A percentile compares a stretch with the other conserved stretches of the same genome.
These are phyloP conservation scores for Ilyonectria robusta DNA, from an alignment of 2,329 filamentous ascomycete species.

Conservation along the genomic window DNA sequence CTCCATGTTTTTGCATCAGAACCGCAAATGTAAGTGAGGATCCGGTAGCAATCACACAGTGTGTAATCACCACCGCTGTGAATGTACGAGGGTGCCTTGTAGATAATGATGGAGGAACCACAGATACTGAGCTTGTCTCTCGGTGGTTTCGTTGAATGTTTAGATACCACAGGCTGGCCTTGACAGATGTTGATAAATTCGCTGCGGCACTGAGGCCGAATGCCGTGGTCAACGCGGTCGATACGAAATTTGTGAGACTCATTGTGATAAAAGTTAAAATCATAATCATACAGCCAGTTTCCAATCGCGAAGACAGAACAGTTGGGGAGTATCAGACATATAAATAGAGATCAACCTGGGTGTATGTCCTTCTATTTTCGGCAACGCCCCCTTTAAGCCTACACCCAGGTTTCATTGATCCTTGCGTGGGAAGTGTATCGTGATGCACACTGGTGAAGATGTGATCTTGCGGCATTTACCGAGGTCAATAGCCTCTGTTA, in stretches of 20 bases:
- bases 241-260: too few relatives aligned
- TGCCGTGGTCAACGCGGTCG: neutral
- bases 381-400: neutral
- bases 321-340: neutral
- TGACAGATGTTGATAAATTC: neutral
- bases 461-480: too few relatives aligned
- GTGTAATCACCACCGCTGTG: neutral
- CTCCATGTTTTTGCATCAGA: neutral
- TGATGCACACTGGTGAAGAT: neutral
- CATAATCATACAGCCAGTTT: neutral
- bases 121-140: neutral
- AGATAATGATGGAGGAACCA: neutral
- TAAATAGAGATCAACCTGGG: neutral
- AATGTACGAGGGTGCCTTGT: neutral
- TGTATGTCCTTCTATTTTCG: neutral
- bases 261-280: too few relatives aligned
- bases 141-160: neutral
- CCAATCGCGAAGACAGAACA: neutral
- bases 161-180: neutral
- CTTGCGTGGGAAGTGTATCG: neutral
- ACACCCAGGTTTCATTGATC: neutral
- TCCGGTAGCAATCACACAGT: neutral
- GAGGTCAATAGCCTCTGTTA: too few relatives aligned
- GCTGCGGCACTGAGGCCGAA: too few relatives aligned
- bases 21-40: neutral